Conservation (phyloP, 164 flowering plant genomes). For the Chimonanthus praecox region DNA sequence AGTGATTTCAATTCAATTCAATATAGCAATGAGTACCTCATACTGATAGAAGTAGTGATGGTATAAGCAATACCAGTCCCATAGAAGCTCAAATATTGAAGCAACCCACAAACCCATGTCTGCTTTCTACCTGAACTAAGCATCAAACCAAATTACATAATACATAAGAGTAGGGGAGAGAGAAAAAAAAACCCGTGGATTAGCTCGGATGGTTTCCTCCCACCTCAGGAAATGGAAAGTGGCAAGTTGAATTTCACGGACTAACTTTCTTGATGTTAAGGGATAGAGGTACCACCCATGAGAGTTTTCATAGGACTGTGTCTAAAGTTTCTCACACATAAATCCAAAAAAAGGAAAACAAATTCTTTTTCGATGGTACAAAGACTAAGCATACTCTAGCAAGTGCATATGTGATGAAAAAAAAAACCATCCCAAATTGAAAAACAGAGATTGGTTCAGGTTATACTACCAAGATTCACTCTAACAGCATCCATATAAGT, state of each 20-base stretch:
- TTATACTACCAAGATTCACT: conserved; percentile 38
- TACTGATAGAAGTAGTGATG: conserved; percentile 27
- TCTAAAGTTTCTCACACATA: too few relatives aligned
- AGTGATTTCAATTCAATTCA: neutral
- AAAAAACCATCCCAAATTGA: too few relatives aligned
- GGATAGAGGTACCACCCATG: too few relatives aligned
- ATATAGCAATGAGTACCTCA: conserved; percentile 22
- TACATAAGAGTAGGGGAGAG: too few relatives aligned
- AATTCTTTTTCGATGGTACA: too few relatives aligned
- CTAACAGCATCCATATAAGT: conserved; percentile 56
- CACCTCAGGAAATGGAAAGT: too few relatives aligned
- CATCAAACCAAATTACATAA: conserved; percentile 10
- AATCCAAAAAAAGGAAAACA: neutral
- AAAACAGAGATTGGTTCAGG: neutral
- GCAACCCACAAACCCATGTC: conserved; percentile 39
- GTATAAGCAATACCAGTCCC: conserved; percentile 29
- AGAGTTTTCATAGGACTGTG: too few relatives aligned
- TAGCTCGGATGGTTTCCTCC: too few relatives aligned
- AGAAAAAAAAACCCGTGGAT: too few relatives aligned
- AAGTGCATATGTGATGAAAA: neutral
- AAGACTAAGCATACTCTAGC: neutral
- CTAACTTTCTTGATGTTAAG: too few relatives aligned
- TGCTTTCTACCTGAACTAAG: conserved; percentile 13
- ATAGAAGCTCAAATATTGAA: conserved; percentile 37
- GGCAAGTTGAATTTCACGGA: too few relatives aligned